A percentile compares a stretch with the other conserved stretches of the same genome.
These are phyloP conservation scores for Zelonia costaricensis DNA, from an alignment of 208 protist species.

Conservation along the genomic window DNA sequence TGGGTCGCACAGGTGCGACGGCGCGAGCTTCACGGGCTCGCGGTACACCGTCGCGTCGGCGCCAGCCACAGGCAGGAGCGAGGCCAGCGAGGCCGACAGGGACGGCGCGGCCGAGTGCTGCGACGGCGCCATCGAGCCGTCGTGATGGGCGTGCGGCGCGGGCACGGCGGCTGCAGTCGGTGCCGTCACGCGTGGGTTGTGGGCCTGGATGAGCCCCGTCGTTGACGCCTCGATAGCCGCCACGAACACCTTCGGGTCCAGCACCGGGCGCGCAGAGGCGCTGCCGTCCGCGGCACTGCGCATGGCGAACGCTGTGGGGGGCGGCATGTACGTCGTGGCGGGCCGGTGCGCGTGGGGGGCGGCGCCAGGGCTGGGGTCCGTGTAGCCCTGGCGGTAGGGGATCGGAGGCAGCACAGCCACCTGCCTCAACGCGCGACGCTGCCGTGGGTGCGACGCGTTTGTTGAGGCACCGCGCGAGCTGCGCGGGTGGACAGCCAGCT, in stretches of 20 bases:
- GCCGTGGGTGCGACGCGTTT: background rate
- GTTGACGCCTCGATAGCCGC: conserved; percentile 22
- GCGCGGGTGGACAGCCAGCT: background rate
- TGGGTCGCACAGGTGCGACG: conserved; percentile 13
- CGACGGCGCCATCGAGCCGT: conserved; percentile 1
- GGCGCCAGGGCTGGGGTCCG: conserved; percentile 10
- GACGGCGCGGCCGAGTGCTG: conserved; percentile 11
- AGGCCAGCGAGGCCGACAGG: background rate
- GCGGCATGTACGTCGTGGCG: conserved; percentile 22
- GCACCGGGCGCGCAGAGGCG: conserved; percentile 7
- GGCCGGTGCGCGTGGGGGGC: background rate
- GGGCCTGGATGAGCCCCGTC: conserved; percentile 1
- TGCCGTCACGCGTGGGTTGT: background rate
- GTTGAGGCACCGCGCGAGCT: background rate
- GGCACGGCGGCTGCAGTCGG: no score
- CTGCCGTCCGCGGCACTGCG: background rate
- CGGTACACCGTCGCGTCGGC: conserved; percentile 5
- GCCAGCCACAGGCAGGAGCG: background rate
- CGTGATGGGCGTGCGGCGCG: background rate
- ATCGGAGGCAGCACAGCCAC: conserved; percentile 1
- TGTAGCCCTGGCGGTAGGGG: conserved; percentile 16
- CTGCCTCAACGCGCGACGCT: no score
- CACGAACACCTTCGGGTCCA: conserved; percentile 8
- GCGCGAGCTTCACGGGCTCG: conserved; percentile 7
- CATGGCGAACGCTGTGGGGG: conserved; percentile 24